phyloP scores from a whole-genome alignment of 2,329 filamentous ascomycete species.

The Aspergillus puulaauensis region DNA sequence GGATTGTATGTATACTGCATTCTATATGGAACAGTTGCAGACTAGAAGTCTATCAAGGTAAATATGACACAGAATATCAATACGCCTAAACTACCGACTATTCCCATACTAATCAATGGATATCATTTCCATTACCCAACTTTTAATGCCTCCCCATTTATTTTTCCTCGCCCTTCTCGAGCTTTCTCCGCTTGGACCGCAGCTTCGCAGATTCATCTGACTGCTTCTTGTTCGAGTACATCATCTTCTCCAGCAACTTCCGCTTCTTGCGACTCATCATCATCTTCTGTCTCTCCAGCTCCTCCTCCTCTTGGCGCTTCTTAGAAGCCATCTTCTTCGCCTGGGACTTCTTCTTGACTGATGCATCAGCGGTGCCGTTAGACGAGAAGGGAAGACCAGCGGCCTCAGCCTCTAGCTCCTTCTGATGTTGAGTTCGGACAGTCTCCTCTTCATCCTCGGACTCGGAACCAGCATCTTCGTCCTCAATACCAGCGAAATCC shows the following conservation, averaged over 20 bases:
- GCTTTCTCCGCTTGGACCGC: conserved; percentile 82
- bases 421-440: conserved; percentile 71
- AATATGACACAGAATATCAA: conserved; percentile 10
- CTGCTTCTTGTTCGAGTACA: conserved; percentile 91
- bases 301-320: conserved; percentile 72
- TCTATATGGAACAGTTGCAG: conserved; percentile 10
- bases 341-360: conserved; percentile 66
- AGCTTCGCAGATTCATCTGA: conserved; percentile 86
- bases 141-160: conserved; percentile 22
- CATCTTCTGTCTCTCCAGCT: conserved; percentile 89
- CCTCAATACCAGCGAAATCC: conserved; percentile 53
- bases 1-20: background rate
- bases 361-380: conserved; percentile 52
- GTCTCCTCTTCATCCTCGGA: conserved; percentile 61
- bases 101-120: conserved; percentile 22
- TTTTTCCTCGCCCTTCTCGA: conserved; percentile 61
- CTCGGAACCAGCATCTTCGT: conserved; percentile 47
- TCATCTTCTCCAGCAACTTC: conserved; percentile 96
- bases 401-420: conserved; percentile 89
- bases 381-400: conserved; percentile 59
- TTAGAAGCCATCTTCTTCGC: conserved; percentile 68
- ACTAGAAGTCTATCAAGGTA: conserved; percentile 9
- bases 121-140: conserved; percentile 25
- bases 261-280: conserved; percentile 99
- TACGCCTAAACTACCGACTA: conserved; percentile 18